Conservation (phyloP, 441 rosid genomes). For the Hura crepitans region DNA sequence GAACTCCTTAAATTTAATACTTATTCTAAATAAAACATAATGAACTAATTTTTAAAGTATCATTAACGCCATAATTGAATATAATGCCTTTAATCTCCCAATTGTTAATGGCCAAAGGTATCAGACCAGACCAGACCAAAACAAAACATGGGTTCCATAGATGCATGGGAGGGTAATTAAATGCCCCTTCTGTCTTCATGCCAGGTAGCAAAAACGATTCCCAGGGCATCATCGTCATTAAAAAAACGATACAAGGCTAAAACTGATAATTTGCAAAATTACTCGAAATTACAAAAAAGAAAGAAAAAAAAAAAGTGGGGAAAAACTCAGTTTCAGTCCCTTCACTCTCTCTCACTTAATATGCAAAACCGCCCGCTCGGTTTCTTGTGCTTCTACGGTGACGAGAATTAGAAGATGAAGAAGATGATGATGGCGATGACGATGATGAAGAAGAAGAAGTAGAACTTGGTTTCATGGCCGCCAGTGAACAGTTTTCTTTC, state of each 20-base stretch:
- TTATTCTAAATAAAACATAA: neutral
- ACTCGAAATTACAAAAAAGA: too few species aligned
- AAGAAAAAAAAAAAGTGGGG: neutral
- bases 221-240: constrained; percentile 23
- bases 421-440: constrained; percentile 30
- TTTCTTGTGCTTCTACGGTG: constrained; percentile 44
- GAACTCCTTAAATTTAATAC: neutral
- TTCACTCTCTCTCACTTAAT: constrained; percentile 21
- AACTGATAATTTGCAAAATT: constrained; percentile 6
- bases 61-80: neutral
- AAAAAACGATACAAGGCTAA: constrained; percentile 32
- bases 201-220: constrained; percentile 28
- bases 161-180: constrained; percentile 9
- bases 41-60: neutral
- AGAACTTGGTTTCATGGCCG: constrained; percentile 35
- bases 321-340: neutral
- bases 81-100: neutral
- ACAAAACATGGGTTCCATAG: constrained; percentile 21
- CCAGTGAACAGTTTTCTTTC: constrained; percentile 46
- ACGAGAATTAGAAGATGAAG: constrained; percentile 23
- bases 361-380: constrained; percentile 56
- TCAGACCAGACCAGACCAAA: neutral
- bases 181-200: constrained; percentile 30
- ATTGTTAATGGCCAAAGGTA: neutral
- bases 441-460: constrained; percentile 30